These are phyloP conservation scores for Gillenia trifoliata DNA, from an alignment of 306 rosid species.

Conservation along the genomic window DNA sequence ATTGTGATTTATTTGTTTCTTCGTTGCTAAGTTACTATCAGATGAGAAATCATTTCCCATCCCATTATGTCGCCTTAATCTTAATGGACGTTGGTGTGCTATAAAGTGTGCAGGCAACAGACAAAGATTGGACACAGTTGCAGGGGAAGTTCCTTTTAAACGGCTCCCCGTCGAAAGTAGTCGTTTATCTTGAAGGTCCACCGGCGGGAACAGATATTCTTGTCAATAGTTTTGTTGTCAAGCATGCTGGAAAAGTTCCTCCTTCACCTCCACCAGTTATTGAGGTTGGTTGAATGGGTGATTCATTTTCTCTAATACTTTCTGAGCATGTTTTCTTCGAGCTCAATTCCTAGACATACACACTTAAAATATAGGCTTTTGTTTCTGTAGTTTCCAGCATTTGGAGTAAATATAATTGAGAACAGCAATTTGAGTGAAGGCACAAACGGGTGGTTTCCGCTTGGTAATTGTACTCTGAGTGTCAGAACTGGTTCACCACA, in stretches of 20 bases:
- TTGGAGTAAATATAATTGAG: conserved; percentile 73
- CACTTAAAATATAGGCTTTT: conserved; percentile 13
- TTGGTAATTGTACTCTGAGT: conserved; percentile 72
- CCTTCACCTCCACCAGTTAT: conserved; percentile 66
- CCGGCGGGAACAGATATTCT: conserved; percentile 86
- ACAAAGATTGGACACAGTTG: conserved; percentile 79
- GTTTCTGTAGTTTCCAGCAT: conserved; percentile 51
- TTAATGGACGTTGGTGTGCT: conserved; percentile 26
- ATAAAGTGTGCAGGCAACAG: conserved; percentile 84
- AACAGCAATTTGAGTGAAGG: conserved; percentile 66
- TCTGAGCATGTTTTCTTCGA: conserved; percentile 4
- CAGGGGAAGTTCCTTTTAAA: conserved; percentile 90
- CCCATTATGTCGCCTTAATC: neutral
- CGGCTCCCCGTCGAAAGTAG: conserved; percentile 68
- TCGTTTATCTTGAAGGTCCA: conserved; percentile 89
- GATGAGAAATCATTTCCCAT: neutral
- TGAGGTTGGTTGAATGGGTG: conserved; percentile 45
- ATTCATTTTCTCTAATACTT: neutral
- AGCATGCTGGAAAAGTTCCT: conserved; percentile 71
- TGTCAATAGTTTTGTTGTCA: conserved; percentile 59
- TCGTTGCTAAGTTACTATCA: neutral
- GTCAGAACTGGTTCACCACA: conserved; percentile 80
- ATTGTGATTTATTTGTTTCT: neutral
- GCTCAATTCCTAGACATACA: conserved; percentile 11
- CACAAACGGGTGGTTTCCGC: conserved; percentile 79